A percentile compares a stretch with the other conserved stretches of the same genome.
These are phyloP conservation scores for Psilocybe cyanescens DNA, from an alignment of 768 basidiomycete genomes.

Conservation along the genomic window DNA sequence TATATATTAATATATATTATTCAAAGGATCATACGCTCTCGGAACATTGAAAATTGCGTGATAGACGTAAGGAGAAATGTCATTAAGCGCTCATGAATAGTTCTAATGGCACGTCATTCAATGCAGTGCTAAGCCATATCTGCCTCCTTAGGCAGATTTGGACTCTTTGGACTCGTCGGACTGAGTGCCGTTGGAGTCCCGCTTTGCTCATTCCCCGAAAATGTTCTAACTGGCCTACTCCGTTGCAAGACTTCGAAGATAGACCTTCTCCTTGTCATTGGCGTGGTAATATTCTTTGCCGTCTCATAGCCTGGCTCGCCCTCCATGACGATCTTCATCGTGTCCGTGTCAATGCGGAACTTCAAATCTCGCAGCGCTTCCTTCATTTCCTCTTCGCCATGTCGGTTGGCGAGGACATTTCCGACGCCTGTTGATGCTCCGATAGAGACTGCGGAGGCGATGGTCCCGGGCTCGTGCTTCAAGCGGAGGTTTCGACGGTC, in stretches of 20 bases:
- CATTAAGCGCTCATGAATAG: neutral
- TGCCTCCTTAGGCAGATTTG: neutral
- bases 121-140: neutral
- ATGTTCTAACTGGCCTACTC: neutral
- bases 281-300: constrained; percentile 35
- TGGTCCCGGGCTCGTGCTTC: constrained; percentile 54
- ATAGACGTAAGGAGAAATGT: neutral
- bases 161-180: constrained; percentile 4
- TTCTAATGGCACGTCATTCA: no score
- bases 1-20: no score
- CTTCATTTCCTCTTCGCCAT: constrained; percentile 41
- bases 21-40: neutral
- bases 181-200: constrained; percentile 3
- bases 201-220: neutral
- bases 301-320: constrained; percentile 52
- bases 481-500: constrained; percentile 49
- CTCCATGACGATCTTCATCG: constrained; percentile 58
- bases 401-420: constrained; percentile 44
- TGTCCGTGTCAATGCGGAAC: constrained; percentile 53
- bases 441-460: constrained; percentile 59
- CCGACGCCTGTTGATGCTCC: constrained; percentile 55
- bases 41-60: neutral
- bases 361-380: constrained; percentile 45
- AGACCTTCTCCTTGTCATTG: constrained; percentile 15
- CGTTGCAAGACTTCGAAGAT: constrained; percentile 19